Conservation (phyloP, 2,329 filamentous ascomycete species). For the Xylaria sp. region DNA sequence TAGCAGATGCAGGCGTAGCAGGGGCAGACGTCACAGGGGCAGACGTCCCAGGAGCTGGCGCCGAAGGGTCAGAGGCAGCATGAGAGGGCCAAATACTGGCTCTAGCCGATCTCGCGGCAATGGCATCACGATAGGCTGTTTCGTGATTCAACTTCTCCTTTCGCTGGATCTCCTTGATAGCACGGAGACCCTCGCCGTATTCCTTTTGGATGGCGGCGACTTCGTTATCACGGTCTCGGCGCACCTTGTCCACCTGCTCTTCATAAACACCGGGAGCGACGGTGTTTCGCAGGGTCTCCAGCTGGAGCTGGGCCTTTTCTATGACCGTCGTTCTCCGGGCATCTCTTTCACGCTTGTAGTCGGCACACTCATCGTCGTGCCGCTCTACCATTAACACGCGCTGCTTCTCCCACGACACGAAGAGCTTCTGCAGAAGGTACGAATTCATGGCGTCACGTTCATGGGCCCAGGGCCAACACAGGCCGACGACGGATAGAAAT, state of each 20-base stretch:
- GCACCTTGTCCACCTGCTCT: constrained; percentile 1
- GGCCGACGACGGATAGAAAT: neutral
- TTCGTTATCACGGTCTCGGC: neutral
- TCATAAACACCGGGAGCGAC: constrained; percentile 8
- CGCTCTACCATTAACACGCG: constrained; percentile 8
- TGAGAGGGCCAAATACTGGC: neutral
- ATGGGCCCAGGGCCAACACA: neutral
- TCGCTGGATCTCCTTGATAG: constrained; percentile 9
- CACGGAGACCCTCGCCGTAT: neutral
- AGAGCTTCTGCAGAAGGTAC: neutral
- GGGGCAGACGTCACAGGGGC: no score
- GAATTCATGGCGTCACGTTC: constrained; percentile 11
- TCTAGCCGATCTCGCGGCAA: constrained; percentile 4
- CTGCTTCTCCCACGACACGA: constrained; percentile 10
- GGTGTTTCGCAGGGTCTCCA: constrained; percentile 9
- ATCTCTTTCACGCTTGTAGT: constrained; percentile 10
- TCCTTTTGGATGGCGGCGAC: constrained; percentile 6
- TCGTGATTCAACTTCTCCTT: constrained; percentile 8
- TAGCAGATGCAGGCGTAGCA: no score
- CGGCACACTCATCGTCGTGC: constrained; percentile 13
- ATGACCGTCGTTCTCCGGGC: constrained; percentile 6
- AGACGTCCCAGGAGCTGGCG: neutral
- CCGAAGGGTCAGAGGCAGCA: neutral
- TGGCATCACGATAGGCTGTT: constrained; percentile 7
- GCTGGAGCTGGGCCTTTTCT: neutral